Percentiles rank a stretch among this genome's conserved stretches.
Conservation (phyloP, 1,139 yeast species). For the Saccharomyces hybrid region DNA sequence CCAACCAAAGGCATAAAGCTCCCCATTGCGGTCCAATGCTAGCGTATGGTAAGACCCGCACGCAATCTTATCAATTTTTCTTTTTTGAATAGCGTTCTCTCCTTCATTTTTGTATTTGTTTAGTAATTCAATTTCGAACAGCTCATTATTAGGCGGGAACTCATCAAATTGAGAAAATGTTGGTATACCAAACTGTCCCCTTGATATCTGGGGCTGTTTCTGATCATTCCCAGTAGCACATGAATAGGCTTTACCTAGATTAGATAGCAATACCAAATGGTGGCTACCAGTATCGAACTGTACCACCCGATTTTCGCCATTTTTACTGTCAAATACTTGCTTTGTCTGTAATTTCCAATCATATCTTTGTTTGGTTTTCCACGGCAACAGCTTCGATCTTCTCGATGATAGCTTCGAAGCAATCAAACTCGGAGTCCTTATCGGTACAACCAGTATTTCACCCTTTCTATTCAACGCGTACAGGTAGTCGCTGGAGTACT, state of each 20-base stretch:
- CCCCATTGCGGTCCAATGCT: slow-evolving; percentile 55
- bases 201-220: slow-evolving; percentile 35
- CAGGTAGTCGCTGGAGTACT: slow-evolving; percentile 47
- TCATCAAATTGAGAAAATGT: slow-evolving; percentile 52
- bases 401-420: slow-evolving; percentile 7
- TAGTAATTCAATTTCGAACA: slow-evolving; percentile 26
- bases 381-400: slow-evolving; percentile 22
- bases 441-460: slow-evolving; percentile 46
- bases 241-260: slow-evolving; percentile 57
- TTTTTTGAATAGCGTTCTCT: slow-evolving; percentile 5
- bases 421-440: slow-evolving; percentile 15
- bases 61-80: slow-evolving; percentile 49
- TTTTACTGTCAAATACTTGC: slow-evolving; percentile 16
- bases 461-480: slow-evolving; percentile 53
- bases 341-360: slow-evolving; percentile 19
- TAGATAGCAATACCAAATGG: slow-evolving; percentile 59
- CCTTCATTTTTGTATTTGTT: slow-evolving; percentile 15
- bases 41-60: slow-evolving; percentile 69
- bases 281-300: slow-evolving; percentile 54
- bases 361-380: slow-evolving; percentile 20
- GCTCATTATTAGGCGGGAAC: slow-evolving; percentile 17
- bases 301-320: slow-evolving; percentile 40
- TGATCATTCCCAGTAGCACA: slow-evolving; percentile 44
- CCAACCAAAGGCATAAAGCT: slow-evolving; percentile 76
- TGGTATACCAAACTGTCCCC: slow-evolving; percentile 83